Evolutionary conservation across 805 yeast genomes (phyloP).

Genomic region (Monosporozyma solicola): DNA sequence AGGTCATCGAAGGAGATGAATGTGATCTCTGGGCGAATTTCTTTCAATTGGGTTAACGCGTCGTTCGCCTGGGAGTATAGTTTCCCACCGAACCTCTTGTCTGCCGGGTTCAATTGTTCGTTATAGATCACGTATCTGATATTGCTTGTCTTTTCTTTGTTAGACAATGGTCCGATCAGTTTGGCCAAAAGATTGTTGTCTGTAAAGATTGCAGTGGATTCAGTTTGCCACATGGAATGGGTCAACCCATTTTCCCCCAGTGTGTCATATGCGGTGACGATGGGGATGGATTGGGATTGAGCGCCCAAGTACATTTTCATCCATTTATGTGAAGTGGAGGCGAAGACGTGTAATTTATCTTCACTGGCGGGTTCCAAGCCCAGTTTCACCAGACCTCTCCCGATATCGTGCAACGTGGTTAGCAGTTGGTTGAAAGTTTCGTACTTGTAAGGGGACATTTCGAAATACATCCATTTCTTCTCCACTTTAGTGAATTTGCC

Average conservation of each 20-base stretch:
- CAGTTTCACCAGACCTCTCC: constrained; percentile 64
- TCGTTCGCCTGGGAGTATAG: constrained; percentile 46
- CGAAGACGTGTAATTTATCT: constrained; percentile 72
- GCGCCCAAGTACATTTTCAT: constrained; percentile 79
- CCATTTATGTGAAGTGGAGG: constrained; percentile 87
- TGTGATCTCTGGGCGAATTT: constrained; percentile 65
- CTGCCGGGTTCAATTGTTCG: constrained; percentile 50
- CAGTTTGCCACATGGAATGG: constrained; percentile 79
- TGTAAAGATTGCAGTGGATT: constrained; percentile 67
- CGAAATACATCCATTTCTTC: constrained; percentile 83
- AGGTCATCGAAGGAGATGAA: constrained; percentile 61
- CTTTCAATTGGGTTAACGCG: constrained; percentile 51
- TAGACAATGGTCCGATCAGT: constrained; percentile 56
- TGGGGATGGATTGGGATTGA: constrained; percentile 67
- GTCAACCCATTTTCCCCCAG: constrained; percentile 82
- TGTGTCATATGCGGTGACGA: constrained; percentile 96
- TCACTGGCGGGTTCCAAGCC: constrained; percentile 45
- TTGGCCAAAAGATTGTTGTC: constrained; percentile 66
- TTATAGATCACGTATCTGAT: constrained; percentile 65
- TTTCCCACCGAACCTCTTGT: constrained; percentile 54
- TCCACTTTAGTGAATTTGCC: constrained; percentile 66
- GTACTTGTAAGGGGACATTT: constrained; percentile 62
- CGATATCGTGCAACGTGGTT: constrained; percentile 41
- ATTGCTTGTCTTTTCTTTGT: constrained; percentile 41
- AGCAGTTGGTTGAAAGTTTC: constrained; percentile 53